A percentile compares a stretch with the other conserved stretches of the same genome.
Conservation (phyloP, 23 red algal genomes). For the Rhodosorus marinus region DNA sequence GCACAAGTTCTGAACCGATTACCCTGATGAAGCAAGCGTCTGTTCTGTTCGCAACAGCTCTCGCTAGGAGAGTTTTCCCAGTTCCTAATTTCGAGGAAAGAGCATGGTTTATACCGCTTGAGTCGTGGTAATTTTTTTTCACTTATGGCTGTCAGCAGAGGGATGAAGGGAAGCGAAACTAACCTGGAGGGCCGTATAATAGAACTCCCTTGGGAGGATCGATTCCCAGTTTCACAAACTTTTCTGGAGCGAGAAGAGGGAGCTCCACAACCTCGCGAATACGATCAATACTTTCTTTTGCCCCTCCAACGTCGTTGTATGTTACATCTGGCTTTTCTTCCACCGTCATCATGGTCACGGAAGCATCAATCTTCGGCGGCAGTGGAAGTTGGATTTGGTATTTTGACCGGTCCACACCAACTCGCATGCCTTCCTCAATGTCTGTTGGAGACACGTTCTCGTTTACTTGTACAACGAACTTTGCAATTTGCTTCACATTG, state of each 20-base stretch:
- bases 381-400: conserved; percentile 99
- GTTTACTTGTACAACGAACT: conserved; percentile 89
- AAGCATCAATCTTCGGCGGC: conserved; percentile 93
- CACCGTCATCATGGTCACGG: conserved; percentile 99
- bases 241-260: conserved; percentile 89
- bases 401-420: conserved; percentile 97
- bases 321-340: conserved; percentile 99
- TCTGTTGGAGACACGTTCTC: conserved; percentile 94
- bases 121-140: too few relatives aligned
- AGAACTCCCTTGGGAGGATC: conserved; percentile 96
- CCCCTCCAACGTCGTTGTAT: conserved; percentile 87
- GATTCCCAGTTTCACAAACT: conserved; percentile 88
- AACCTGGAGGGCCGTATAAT: conserved; percentile 90
- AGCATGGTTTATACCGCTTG: too few relatives aligned
- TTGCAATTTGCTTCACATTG: conserved; percentile 98
- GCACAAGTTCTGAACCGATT: conserved; percentile 95
- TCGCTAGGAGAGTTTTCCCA: conserved; percentile 88
- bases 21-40: conserved; percentile 98
- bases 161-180: too few relatives aligned
- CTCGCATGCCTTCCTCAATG: conserved; percentile 98
- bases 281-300: conserved; percentile 83
- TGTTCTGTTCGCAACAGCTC: conserved; percentile 92
- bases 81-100: too few relatives aligned
- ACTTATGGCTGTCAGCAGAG: too few relatives aligned
- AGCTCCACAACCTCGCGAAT: conserved; percentile 98